These are phyloP conservation scores for Trifolium pratense DNA, from an alignment of 306 rosid genomes.

Conservation along the genomic window DNA sequence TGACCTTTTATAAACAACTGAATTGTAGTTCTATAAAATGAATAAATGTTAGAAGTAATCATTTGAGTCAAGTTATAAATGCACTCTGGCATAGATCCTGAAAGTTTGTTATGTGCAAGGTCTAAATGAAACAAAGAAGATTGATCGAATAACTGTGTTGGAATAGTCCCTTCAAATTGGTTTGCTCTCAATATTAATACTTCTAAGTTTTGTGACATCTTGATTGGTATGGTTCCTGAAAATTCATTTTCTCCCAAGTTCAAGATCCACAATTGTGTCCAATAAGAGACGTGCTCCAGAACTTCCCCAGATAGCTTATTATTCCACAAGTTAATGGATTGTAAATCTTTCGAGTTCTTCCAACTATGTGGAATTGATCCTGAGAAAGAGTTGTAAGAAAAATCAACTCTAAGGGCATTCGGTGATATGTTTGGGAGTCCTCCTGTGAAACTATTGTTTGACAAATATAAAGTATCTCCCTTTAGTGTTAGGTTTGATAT, in stretches of 20 bases:
- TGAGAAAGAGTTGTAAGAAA: too few relatives aligned
- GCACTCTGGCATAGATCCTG: background rate
- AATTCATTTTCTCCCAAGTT: background rate
- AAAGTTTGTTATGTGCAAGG: slow-evolving; percentile 9
- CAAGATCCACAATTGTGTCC: background rate
- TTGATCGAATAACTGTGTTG: background rate
- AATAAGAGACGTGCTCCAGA: too few relatives aligned
- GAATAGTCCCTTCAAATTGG: background rate
- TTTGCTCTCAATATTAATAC: slow-evolving; percentile 14
- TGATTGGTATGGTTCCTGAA: slow-evolving; percentile 6
- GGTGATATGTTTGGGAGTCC: too few relatives aligned
- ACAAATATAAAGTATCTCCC: too few relatives aligned
- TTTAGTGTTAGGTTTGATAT: too few relatives aligned
- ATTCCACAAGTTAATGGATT: too few relatives aligned
- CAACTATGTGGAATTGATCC: too few relatives aligned
- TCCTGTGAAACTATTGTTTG: too few relatives aligned
- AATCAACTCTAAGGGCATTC: too few relatives aligned
- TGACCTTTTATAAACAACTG: background rate
- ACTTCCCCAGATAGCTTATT: too few relatives aligned
- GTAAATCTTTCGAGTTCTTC: too few relatives aligned
- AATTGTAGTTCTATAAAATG: too few relatives aligned
- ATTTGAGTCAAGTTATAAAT: background rate
- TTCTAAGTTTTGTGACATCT: background rate
- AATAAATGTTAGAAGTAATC: background rate
- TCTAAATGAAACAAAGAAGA: background rate